Evolutionary conservation across 1,284 basidiomycete species (phyloP).

Genomic region (Pseudozyma tsukubaensis): DNA sequence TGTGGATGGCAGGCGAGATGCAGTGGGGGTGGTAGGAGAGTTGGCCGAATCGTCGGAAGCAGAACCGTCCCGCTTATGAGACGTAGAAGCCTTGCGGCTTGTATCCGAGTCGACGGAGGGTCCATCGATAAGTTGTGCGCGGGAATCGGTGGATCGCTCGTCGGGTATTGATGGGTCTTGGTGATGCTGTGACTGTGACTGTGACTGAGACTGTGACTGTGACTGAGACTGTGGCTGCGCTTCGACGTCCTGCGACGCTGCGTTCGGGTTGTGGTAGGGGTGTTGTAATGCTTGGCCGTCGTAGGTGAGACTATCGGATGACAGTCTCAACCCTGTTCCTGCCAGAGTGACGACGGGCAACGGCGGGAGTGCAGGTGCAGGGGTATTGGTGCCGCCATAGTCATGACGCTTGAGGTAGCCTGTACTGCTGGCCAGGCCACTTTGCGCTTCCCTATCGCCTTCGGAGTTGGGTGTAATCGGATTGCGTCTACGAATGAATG

Average conservation of each 20-base stretch:
- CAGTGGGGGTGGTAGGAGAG: background rate
- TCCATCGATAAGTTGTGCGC: background rate
- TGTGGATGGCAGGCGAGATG: background rate
- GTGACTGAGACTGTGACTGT: background rate
- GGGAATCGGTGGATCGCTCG: too few relatives aligned
- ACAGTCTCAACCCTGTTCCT: constrained; percentile 41
- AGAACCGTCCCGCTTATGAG: background rate
- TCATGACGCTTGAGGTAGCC: constrained; percentile 31
- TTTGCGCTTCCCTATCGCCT: constrained; percentile 8
- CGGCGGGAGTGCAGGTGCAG: constrained; percentile 7
- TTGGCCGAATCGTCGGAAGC: background rate
- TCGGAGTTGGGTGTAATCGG: background rate
- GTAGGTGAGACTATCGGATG: constrained; percentile 17
- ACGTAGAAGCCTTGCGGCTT: background rate
- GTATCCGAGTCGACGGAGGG: background rate
- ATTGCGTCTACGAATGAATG: constrained; percentile 15
- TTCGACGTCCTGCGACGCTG: constrained; percentile 16
- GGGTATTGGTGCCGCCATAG: constrained; percentile 26
- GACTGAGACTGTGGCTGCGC: constrained; percentile 2
- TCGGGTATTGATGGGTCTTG: too few relatives aligned
- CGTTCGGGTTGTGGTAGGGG: background rate
- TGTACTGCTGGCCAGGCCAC: constrained; percentile 19
- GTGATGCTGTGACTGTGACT: background rate
- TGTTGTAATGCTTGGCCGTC: background rate
- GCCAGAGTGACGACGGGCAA: constrained; percentile 39